Conservation (phyloP, 179 eudicot species). For the Sideroxylon spinosum region DNA sequence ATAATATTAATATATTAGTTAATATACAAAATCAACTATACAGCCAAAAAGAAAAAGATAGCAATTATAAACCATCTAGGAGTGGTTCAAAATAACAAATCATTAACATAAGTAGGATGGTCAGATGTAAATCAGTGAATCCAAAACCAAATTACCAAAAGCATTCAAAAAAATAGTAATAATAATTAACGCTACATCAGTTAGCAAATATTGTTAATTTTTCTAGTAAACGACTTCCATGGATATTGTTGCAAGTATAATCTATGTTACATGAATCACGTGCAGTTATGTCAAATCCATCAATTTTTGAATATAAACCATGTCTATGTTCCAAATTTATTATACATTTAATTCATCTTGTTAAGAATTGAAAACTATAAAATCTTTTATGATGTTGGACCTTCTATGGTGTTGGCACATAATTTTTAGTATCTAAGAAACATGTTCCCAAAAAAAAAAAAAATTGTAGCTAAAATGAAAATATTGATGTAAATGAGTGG, state of each 20-base stretch:
- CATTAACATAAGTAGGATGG: not conserved
- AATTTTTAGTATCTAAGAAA: too few relatives aligned
- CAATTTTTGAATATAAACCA: too few relatives aligned
- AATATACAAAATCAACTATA: conserved; percentile 10
- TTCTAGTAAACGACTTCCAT: not conserved
- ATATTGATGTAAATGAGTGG: too few relatives aligned
- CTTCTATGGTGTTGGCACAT: too few relatives aligned
- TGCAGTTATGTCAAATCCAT: too few relatives aligned
- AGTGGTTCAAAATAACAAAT: not conserved
- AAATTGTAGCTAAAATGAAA: too few relatives aligned
- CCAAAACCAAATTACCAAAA: not conserved
- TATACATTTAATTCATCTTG: too few relatives aligned
- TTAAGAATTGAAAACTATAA: too few relatives aligned
- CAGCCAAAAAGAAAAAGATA: not conserved
- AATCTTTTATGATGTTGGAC: too few relatives aligned
- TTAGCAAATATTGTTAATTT: not conserved
- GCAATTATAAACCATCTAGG: not conserved
- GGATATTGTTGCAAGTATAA: not conserved
- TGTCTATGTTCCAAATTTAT: too few relatives aligned
- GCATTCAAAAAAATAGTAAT: not conserved
- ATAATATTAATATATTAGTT: conserved; percentile 20
- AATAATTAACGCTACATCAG: not conserved
- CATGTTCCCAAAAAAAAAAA: too few relatives aligned
- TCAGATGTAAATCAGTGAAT: not conserved
- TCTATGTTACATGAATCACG: too few relatives aligned